Evolutionary conservation across 768 basidiomycete species (phyloP).

Genomic region (Cyathus striatus): DNA sequence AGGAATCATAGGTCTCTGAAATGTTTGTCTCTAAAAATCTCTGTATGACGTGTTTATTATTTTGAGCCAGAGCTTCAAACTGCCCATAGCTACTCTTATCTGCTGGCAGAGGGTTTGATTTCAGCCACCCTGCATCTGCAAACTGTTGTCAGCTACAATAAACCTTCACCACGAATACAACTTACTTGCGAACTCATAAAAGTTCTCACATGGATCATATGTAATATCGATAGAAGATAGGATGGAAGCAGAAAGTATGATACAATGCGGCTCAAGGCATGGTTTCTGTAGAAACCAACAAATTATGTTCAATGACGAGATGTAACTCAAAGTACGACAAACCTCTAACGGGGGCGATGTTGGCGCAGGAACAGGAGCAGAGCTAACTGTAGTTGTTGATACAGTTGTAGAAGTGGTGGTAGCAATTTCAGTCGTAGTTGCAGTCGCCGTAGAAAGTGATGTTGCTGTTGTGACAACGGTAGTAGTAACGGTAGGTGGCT

Average conservation of each 20-base stretch:
- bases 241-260: constrained; percentile 78
- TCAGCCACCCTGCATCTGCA: constrained; percentile 85
- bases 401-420: constrained; percentile 30
- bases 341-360: constrained; percentile 53
- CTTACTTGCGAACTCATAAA: constrained; percentile 90
- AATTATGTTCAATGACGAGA: neutral
- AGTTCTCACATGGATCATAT: constrained; percentile 92
- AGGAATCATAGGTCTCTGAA: constrained; percentile 18
- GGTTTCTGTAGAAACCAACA: constrained; percentile 35
- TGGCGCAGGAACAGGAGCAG: constrained; percentile 43
- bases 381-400: constrained; percentile 25
- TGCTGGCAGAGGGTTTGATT: constrained; percentile 77
- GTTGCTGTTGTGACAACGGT: constrained; percentile 24
- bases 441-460: constrained; percentile 22
- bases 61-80: constrained; percentile 66
- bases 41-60: constrained; percentile 77
- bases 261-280: constrained; percentile 78
- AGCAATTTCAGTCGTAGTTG: constrained; percentile 34
- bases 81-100: constrained; percentile 72
- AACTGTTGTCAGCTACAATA: neutral
- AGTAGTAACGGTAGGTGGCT: constrained; percentile 6
- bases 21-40: constrained; percentile 57
- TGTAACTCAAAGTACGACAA: constrained; percentile 3
- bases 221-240: constrained; percentile 74
- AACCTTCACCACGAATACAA: constrained; percentile 16